These are phyloP conservation scores for Suillus fuscotomentosus DNA, from an alignment of 768 basidiomycete species.

Conservation along the genomic window DNA sequence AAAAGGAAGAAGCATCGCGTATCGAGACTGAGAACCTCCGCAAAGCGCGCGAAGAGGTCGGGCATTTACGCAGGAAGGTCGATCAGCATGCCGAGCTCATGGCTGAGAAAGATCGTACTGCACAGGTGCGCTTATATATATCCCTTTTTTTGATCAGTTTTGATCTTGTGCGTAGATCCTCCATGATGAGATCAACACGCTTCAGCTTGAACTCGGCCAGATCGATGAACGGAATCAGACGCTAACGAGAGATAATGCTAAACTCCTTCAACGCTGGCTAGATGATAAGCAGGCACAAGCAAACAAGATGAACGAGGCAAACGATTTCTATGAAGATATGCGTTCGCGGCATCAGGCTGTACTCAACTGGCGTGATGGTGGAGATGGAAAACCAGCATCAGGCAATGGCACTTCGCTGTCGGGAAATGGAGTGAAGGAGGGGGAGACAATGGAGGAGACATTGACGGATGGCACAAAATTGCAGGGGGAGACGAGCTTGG, in stretches of 20 bases:
- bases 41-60: slow-evolving; percentile 74
- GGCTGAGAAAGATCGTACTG: slow-evolving; percentile 84
- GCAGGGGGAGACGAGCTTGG: slow-evolving; percentile 65
- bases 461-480: slow-evolving; percentile 73
- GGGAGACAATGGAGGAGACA: slow-evolving; percentile 32
- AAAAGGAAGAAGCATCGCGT: slow-evolving; percentile 86
- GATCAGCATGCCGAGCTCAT: slow-evolving; percentile 83
- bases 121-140: slow-evolving; percentile 57
- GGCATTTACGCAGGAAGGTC: slow-evolving; percentile 68
- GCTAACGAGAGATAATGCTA: slow-evolving; percentile 92
- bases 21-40: slow-evolving; percentile 79
- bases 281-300: slow-evolving; percentile 93
- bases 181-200: slow-evolving; percentile 91
- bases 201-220: slow-evolving; percentile 88
- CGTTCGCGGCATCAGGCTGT: slow-evolving; percentile 68
- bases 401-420: slow-evolving; percentile 34
- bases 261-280: slow-evolving; percentile 93
- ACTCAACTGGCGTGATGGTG: slow-evolving; percentile 51
- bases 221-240: slow-evolving; percentile 84
- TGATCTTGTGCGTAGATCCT: slow-evolving; percentile 57
- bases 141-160: slow-evolving; percentile 4
- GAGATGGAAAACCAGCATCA: slow-evolving; percentile 31
- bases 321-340: slow-evolving; percentile 87
- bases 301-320: slow-evolving; percentile 93
- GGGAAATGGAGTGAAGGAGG: slow-evolving; percentile 46